Evolutionary conservation across 805 yeast genomes (phyloP).

Genomic region (Starmerella vitae): DNA sequence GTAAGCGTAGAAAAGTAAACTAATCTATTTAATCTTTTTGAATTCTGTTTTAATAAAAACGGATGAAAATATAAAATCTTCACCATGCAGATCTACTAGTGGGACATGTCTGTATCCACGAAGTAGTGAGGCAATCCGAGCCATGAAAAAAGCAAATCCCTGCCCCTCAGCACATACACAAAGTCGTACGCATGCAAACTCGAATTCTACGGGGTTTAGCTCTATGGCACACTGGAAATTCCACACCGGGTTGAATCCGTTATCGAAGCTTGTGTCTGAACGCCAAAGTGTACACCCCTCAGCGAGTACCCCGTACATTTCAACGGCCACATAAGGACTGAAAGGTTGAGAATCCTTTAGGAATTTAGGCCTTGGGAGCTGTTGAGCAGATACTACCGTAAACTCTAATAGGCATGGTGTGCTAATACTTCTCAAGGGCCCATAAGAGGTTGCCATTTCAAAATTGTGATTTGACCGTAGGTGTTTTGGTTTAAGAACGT

Average conservation of each 20-base stretch:
- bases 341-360: conserved; percentile 34
- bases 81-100: conserved; percentile 65
- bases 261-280: conserved; percentile 36
- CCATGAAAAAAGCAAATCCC: conserved; percentile 46
- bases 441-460: conserved; percentile 15
- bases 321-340: conserved; percentile 52
- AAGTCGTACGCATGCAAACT: conserved; percentile 29
- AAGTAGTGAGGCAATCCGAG: conserved; percentile 48
- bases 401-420: conserved; percentile 24
- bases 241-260: conserved; percentile 89
- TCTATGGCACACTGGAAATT: conserved; percentile 39
- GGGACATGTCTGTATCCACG: conserved; percentile 77
- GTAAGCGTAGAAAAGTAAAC: too few relatives aligned
- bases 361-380: conserved; percentile 58
- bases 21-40: neutral
- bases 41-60: conserved; percentile 31
- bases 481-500: conserved; percentile 55
- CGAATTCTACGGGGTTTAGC: conserved; percentile 23
- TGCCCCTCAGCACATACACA: conserved; percentile 26
- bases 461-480: conserved; percentile 18
- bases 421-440: neutral
- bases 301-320: conserved; percentile 35
- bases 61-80: conserved; percentile 51
- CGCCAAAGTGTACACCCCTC: conserved; percentile 12
- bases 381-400: conserved; percentile 65